Conservation (phyloP, 257 asterid genomes). For the Petunia axillaris region DNA sequence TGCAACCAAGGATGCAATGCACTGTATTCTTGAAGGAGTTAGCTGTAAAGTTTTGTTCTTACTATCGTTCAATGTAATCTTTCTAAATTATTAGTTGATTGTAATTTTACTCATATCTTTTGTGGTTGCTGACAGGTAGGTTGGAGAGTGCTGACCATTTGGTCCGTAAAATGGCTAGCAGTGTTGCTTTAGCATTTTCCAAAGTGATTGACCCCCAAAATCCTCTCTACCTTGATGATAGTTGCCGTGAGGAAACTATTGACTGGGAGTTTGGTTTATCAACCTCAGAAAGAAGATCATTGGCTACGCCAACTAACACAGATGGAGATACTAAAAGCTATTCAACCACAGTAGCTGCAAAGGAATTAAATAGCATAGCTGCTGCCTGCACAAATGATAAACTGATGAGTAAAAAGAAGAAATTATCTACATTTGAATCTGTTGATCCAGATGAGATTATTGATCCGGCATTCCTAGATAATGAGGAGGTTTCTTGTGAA, state of each 20-base stretch:
- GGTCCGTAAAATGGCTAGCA: conserved; percentile 93
- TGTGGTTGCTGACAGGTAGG: conserved; percentile 68
- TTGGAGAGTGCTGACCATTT: conserved; percentile 81
- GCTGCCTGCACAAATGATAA: conserved; percentile 36
- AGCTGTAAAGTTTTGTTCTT: conserved; percentile 61
- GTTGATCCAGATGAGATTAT: conserved; percentile 89
- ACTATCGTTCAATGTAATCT: conserved; percentile 23
- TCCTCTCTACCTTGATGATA: conserved; percentile 92
- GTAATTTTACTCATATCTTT: conserved; percentile 23
- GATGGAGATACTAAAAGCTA: conserved; percentile 42
- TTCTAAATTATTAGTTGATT: neutral
- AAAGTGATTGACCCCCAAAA: conserved; percentile 81
- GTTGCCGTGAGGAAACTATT: conserved; percentile 61
- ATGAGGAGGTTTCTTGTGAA: conserved; percentile 46
- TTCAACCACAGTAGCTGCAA: conserved; percentile 33
- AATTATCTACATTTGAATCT: conserved; percentile 41
- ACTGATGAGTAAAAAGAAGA: conserved; percentile 44
- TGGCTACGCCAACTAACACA: conserved; percentile 32
- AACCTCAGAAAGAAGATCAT: conserved; percentile 41
- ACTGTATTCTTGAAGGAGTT: conserved; percentile 86
- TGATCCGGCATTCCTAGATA: conserved; percentile 69
- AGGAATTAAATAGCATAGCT: conserved; percentile 41
- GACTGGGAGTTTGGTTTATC: conserved; percentile 88
- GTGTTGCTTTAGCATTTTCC: conserved; percentile 87
- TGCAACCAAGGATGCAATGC: conserved; percentile 78